phyloP scores from a whole-genome alignment of 306 rosid species.

The Gastrolobium villosum region DNA sequence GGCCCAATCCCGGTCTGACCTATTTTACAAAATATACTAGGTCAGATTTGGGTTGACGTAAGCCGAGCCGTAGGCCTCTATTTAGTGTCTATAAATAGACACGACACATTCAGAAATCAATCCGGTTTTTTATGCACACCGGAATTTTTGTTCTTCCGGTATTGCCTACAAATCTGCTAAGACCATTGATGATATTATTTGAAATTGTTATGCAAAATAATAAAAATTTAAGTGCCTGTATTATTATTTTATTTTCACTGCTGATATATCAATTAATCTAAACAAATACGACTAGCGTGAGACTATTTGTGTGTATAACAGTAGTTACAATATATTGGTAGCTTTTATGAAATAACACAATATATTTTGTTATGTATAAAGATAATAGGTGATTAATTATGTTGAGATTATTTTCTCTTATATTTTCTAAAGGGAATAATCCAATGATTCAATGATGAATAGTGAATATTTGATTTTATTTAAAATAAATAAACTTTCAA shows the following conservation, averaged over 20 bases:
- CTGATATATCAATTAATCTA: neutral
- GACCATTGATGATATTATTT: too few species aligned
- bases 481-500: neutral
- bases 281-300: neutral
- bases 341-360: neutral
- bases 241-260: neutral
- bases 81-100: too few species aligned
- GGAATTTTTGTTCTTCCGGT: too few species aligned
- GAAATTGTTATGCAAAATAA: neutral
- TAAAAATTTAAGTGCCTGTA: neutral
- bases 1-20: too few species aligned
- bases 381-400: neutral
- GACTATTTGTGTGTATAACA: too few species aligned
- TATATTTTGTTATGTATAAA: neutral
- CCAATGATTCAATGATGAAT: too few species aligned
- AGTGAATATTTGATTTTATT: neutral
- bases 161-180: neutral
- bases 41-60: too few species aligned
- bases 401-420: neutral
- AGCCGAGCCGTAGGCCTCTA: too few species aligned
- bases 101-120: too few species aligned
- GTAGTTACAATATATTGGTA: neutral
- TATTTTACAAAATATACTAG: too few species aligned
- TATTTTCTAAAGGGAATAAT: too few species aligned
- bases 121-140: too few species aligned